phyloP scores from a whole-genome alignment of 345 rosid genomes.

The Dovyalis caffra region DNA sequence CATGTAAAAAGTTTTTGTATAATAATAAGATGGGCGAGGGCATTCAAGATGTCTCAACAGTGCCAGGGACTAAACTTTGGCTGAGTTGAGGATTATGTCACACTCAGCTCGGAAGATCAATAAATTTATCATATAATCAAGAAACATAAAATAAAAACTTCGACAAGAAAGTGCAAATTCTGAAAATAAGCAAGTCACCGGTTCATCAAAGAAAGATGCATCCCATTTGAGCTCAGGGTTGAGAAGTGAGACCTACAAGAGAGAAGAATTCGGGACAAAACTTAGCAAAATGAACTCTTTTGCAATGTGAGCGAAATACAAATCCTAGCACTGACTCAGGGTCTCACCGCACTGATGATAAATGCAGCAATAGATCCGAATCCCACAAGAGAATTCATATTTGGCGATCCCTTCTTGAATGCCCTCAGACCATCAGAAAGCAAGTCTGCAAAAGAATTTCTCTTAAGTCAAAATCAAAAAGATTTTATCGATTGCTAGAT shows the following conservation, averaged over 20 bases:
- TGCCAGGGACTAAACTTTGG: neutral
- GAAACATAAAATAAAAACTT: conserved; percentile 3
- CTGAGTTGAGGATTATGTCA: neutral
- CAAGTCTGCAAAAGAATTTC: conserved; percentile 52
- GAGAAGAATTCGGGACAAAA: conserved; percentile 10
- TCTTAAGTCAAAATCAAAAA: neutral
- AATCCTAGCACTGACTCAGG: conserved; percentile 6
- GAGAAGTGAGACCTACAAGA: conserved; percentile 68
- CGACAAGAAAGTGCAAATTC: conserved; percentile 14
- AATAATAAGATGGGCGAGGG: neutral
- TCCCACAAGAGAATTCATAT: conserved; percentile 97
- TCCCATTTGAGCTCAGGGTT: conserved; percentile 90
- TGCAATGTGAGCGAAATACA: conserved; percentile 3
- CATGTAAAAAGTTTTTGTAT: neutral
- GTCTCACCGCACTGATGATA: conserved; percentile 73
- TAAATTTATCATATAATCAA: neutral
- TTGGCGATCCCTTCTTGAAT: conserved; percentile 79
- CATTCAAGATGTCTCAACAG: neutral
- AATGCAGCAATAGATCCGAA: conserved; percentile 83
- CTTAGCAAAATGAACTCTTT: neutral
- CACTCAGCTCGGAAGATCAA: neutral
- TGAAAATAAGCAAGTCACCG: conserved; percentile 67
- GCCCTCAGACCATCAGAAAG: conserved; percentile 80
- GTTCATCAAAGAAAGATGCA: conserved; percentile 93
- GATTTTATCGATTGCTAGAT: conserved; percentile 12